Percentiles rank a stretch among this genome's conserved stretches.
phyloP scores from a whole-genome alignment of 2,329 filamentous ascomycete species.

The Fusarium austroafricanum region DNA sequence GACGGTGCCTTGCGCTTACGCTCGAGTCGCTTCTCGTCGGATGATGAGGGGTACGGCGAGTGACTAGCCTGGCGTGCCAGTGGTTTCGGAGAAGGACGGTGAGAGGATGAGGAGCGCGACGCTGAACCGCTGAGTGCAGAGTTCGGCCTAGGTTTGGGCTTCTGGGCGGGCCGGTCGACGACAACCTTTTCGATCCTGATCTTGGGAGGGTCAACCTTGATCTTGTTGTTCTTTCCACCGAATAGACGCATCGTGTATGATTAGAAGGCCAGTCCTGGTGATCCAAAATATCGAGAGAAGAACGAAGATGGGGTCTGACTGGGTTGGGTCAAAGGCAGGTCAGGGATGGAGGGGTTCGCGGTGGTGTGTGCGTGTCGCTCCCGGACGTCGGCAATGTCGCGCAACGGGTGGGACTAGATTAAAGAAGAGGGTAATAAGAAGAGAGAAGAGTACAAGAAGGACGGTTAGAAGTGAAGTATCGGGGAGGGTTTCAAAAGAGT shows the following conservation, averaged over 20 bases:
- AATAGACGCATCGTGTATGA: conserved; percentile 53
- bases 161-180: conserved; percentile 54
- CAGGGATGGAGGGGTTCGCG: conserved; percentile 47
- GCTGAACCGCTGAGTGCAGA: conserved; percentile 47
- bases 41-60: conserved; percentile 56
- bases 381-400: conserved; percentile 43
- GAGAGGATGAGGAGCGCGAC: conserved; percentile 51
- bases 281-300: conserved; percentile 1
- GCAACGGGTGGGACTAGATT: conserved; percentile 40
- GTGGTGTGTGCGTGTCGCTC: conserved; percentile 47
- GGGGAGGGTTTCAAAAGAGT: conserved; percentile 14
- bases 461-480: conserved; percentile 15
- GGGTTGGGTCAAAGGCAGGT: conserved; percentile 23
- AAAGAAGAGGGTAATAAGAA: conserved; percentile 27
- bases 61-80: conserved; percentile 55
- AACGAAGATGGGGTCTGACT: conserved; percentile 21
- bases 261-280: conserved; percentile 23
- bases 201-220: conserved; percentile 62
- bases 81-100: conserved; percentile 57
- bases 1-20: conserved; percentile 64
- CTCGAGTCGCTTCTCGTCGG: conserved; percentile 52
- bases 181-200: conserved; percentile 66
- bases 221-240: conserved; percentile 59
- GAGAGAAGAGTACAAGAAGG: conserved; percentile 34
- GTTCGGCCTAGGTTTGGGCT: conserved; percentile 54